Base-by-base conservation (phyloP, 2,329 filamentous ascomycete genomes). In the Ilyonectria robusta region DNA sequence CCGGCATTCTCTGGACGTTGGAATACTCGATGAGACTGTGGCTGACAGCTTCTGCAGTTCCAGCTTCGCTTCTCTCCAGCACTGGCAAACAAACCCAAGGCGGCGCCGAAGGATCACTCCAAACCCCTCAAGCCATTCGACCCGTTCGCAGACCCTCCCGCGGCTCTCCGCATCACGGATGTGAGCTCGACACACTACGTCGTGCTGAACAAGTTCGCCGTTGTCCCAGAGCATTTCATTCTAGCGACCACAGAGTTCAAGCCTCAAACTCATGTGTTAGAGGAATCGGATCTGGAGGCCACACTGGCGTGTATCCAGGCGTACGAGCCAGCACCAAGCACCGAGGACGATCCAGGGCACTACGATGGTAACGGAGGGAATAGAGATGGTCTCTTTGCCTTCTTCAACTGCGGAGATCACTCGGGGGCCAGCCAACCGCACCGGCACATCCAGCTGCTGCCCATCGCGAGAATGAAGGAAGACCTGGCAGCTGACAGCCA, bases 121-220 rank as follows among this genome's bases (percentile, higher is more conserved):
- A 75, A 75, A 31, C 76, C 79, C 47, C 71, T 69, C 51, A 84
- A 82, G 57, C 81, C 82, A 3, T 84, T 87, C 73, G 87, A 94
- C 77, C 91, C 91, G 4, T 94, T 94, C 78, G 89, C 87, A 37
- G 83, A 88, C 66, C 91, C 91, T 0, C 78, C 85, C 0, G 74
- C 82, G 3, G 82, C 85, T 6, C 85, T 92, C 62, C 82, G 91
- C 42, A 79, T 90, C 48, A 78, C 86, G 17, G 78, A 79, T 29
- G 75, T 92, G 8, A 82, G 82, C 1, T 82, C 88, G 0, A 78
- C 82, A 9, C 91, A 94, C 78, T 84, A 86, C 65, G 84, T 94
- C 47, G 88, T 94, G 1, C 82, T 94, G 46, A 94, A 94, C 83
- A 94, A 94, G 78, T 94, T 92, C 73, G 91, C 92, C 55, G 81